Evolutionary conservation across 1,284 basidiomycete genomes (phyloP).

Genomic region (Irpex sp.): DNA sequence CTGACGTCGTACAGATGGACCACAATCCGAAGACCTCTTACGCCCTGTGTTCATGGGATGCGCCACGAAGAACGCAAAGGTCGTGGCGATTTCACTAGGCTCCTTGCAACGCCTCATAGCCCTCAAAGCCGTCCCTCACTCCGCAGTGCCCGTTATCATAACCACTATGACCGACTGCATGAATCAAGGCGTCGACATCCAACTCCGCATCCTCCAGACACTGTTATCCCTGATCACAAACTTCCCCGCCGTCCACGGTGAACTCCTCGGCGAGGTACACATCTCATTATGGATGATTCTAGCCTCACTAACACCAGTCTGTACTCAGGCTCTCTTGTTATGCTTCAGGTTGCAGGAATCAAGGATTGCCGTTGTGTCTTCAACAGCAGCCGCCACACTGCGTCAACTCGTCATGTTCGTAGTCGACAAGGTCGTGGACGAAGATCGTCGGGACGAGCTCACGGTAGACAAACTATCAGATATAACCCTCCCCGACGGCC

Average conservation of each 20-base stretch:
- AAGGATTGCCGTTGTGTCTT: conserved; percentile 92
- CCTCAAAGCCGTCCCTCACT: conserved; percentile 81
- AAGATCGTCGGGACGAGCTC: conserved; percentile 55
- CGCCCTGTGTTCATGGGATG: conserved; percentile 93
- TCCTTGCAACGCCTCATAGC: conserved; percentile 90
- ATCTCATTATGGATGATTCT: not conserved
- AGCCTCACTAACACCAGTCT: conserved; percentile 7
- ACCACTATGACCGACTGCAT: conserved; percentile 83
- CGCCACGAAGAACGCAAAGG: conserved; percentile 90
- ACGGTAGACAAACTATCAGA: conserved; percentile 33
- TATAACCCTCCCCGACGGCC: conserved; percentile 61
- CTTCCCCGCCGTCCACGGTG: conserved; percentile 77
- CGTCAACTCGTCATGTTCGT: conserved; percentile 98
- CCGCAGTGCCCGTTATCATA: conserved; percentile 75
- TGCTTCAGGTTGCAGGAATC: conserved; percentile 96
- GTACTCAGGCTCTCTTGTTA: conserved; percentile 72
- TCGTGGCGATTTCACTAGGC: conserved; percentile 88
- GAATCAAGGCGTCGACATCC: conserved; percentile 92
- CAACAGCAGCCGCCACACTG: conserved; percentile 94
- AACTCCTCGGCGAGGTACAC: conserved; percentile 75
- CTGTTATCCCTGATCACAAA: conserved; percentile 87
- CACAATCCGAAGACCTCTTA: conserved; percentile 78
- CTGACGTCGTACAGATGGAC: conserved; percentile 51
- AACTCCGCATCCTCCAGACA: conserved; percentile 88
- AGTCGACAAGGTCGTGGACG: conserved; percentile 89